Conservation (phyloP, 1,139 yeast species). For the Sugiyamaella sp. region DNA sequence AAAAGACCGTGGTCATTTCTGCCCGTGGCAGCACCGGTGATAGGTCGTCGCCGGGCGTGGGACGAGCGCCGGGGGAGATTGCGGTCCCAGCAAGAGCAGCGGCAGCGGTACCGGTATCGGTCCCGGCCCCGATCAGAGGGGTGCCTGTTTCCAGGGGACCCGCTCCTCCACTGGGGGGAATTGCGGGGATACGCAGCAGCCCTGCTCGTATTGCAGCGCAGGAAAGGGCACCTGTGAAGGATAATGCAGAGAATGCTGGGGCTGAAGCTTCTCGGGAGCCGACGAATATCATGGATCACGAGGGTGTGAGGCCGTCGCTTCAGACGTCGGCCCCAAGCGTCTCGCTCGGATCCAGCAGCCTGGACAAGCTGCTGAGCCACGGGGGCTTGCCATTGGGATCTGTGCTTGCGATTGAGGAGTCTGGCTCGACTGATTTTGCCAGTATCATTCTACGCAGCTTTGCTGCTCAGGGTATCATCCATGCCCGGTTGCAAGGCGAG, state of each 20-base stretch:
- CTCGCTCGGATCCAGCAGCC: constrained; percentile 75
- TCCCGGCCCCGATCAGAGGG: constrained; percentile 10
- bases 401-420: constrained; percentile 73
- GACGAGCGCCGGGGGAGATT: background rate
- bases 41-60: background rate
- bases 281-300: constrained; percentile 23
- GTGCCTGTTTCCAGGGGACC: constrained; percentile 11
- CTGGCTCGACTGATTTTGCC: constrained; percentile 87
- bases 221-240: background rate
- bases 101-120: constrained; percentile 2
- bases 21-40: constrained; percentile 19
- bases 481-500: constrained; percentile 51
- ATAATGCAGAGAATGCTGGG: background rate
- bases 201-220: too few species aligned
- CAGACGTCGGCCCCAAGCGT: constrained; percentile 73
- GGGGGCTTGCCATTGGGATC: constrained; percentile 84
- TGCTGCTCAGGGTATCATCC: constrained; percentile 79
- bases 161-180: too few species aligned
- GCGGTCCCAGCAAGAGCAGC: constrained; percentile 13
- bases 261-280: background rate
- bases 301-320: constrained; percentile 72
- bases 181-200: too few species aligned
- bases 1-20: constrained; percentile 30
- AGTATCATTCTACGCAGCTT: constrained; percentile 71
- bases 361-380: constrained; percentile 76